phyloP scores from a whole-genome alignment of 2,329 filamentous ascomycete species.

The Colletotrichum tanaceti region DNA sequence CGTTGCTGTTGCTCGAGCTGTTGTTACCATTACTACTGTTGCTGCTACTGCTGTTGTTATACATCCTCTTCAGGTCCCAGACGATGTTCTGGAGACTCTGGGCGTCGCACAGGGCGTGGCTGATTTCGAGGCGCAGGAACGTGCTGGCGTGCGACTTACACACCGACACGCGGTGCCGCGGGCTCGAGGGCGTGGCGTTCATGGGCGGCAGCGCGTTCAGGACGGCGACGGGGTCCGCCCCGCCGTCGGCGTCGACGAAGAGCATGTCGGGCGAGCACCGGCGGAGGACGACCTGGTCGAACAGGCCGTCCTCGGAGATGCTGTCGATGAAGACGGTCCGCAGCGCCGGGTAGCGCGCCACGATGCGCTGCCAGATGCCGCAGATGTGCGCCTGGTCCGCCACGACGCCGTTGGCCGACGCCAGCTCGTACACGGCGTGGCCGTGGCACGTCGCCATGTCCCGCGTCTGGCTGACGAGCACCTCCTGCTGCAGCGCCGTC shows the following conservation, averaged over 20 bases:
- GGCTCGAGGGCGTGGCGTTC: slow-evolving; percentile 51
- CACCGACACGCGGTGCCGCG: slow-evolving; percentile 63
- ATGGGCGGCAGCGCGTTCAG: slow-evolving; percentile 58
- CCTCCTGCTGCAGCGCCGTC: slow-evolving; percentile 61
- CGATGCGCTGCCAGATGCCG: slow-evolving; percentile 62
- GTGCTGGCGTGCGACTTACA: slow-evolving; percentile 58
- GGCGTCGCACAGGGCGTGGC: slow-evolving; percentile 62
- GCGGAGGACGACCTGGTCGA: slow-evolving; percentile 62
- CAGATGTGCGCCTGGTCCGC: slow-evolving; percentile 60
- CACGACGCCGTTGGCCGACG: slow-evolving; percentile 50
- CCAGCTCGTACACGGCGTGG: slow-evolving; percentile 62
- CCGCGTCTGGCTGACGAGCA: slow-evolving; percentile 59
- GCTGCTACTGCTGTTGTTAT: slow-evolving; percentile 50
- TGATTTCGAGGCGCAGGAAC: slow-evolving; percentile 62
- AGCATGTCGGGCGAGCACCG: slow-evolving; percentile 63
- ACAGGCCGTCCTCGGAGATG: slow-evolving; percentile 60
- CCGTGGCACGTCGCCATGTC: slow-evolving; percentile 56
- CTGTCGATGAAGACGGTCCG: slow-evolving; percentile 65
- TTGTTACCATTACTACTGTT: too few species aligned
- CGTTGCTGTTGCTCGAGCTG: too few species aligned
- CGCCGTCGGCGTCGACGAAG: slow-evolving; percentile 60
- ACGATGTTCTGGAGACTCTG: slow-evolving; percentile 60
- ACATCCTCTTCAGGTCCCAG: slow-evolving; percentile 59
- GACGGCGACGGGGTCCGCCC: slow-evolving; percentile 53
- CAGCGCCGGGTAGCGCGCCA: slow-evolving; percentile 58